Base-by-base conservation (phyloP, 352 stramenopile genomes). In the Nothophytophthora sp. region DNA sequence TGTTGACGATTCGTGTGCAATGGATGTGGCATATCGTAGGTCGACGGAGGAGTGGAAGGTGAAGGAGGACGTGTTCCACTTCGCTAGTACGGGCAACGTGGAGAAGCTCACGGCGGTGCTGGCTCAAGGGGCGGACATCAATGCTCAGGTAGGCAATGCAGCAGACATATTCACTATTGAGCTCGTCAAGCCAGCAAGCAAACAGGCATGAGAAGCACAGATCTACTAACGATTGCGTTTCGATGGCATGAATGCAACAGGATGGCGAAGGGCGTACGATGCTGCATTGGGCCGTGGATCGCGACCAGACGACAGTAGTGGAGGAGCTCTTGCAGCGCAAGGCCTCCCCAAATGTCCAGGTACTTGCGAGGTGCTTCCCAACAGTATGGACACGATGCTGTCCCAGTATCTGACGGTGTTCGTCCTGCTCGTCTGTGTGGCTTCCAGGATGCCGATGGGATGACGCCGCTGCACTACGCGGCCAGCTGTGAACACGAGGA, bases 271-370 rank as follows among this genome's bases (percentile, higher is more conserved):
- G 78, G 2, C 78, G 81, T 55, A 92, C 81, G 11, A 92, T 92
- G 81, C 55, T 92, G 34, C 81, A 92, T 43, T 92, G 81, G 81
- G 81, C 81, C 18, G 81, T 92, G 9, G 81, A 92, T 40, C 70
- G 81, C 28, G 72, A 76, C 30, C 78, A 92, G 32, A 64, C 39
- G 6, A 62, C 68, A 4, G 40, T 90, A 1, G 73, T 80, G 6
- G 52, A 83, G 52, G 53, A 84, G 24, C 58, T 92, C 34, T 57
- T 92, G 11, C 42, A 67, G 22, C 66, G 73, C 33, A 60, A 76
- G 10, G 81, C 81, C 15, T 77, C 68, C 12, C 74, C 76, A 15
- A 86, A 89, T 33, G 45, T 80, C 22, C 79, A 87, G 57, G 78
- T 89, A 52, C 30, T 35, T 16, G 20, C 24, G 5, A 34, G 29